Base-by-base conservation (phyloP, 345 rosid species). In the Odontarrhena argentea region DNA sequence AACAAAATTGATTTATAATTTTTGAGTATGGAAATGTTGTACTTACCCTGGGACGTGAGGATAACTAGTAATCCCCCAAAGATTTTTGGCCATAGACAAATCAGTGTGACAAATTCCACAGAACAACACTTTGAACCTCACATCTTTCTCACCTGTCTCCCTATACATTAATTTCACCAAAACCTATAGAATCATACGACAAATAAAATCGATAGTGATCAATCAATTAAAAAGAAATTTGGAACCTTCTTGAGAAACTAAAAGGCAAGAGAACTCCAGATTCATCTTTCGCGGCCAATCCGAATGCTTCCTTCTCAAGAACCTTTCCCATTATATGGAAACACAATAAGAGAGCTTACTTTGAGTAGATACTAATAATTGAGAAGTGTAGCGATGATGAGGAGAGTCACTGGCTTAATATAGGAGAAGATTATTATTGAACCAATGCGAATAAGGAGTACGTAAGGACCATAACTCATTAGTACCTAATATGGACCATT, bases 91-190 rank as follows among this genome's bases (percentile, higher is more conserved):
- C 70, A 58, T 76, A 49, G 73, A 74, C 36, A 82, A 65, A 69
- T 82, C 85, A n/a, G 82, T 45, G 49, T 81, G 87, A 41, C 87
- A 84, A 15, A 86, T 80, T 30, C 88, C 88, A 68, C 88, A 81
- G 35, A 75, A 81, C 60, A 77, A 13, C 35, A 80, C 77, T 57
- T 78, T 78, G 2, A 82, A 55, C 8, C 68, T 61, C 38, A 82
- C 79, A 53, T 84, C 82, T 2, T 77, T 74, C 50, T 74, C 84
- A 9, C 81, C 77, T 0, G 76, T 71, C 24, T 38, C 77, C 71
- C 84, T 78, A 59, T 50, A 22, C 41, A 37, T 63, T 46, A 28
- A 25, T 22, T 15, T 38, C 15, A 49, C 12, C 37, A 52, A 57
- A 42, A 41, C 11, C 34, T 37, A 25, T 22, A 15, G 24, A 8